phyloP scores from a whole-genome alignment of 495 filamentous ascomycete species.

The Trichoderma reesei region DNA sequence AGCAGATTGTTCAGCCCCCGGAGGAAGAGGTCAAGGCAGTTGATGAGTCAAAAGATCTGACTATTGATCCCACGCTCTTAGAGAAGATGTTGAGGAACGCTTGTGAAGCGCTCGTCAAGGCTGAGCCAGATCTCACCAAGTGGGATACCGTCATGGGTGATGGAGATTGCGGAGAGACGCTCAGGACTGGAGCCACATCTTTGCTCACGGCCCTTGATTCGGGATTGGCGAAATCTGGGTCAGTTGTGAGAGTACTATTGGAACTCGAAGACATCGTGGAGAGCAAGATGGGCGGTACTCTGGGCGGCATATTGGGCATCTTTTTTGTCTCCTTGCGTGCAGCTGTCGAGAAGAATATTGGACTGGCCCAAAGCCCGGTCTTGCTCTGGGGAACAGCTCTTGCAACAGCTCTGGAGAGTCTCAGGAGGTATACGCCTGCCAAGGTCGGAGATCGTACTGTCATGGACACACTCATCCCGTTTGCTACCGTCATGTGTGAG shows the following conservation, averaged over 20 bases:
- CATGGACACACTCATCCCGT: slow-evolving; percentile 51
- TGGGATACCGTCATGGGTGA: slow-evolving; percentile 59
- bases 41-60: slow-evolving; percentile 30
- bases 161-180: slow-evolving; percentile 54
- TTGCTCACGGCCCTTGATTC: slow-evolving; percentile 31
- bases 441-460: slow-evolving; percentile 42
- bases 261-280: slow-evolving; percentile 48
- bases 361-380: slow-evolving; percentile 19
- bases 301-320: slow-evolving; percentile 52
- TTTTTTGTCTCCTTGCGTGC: slow-evolving; percentile 47
- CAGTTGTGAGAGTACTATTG: slow-evolving; percentile 40
- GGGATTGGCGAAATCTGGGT: slow-evolving; percentile 26
- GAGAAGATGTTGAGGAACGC: slow-evolving; percentile 43
- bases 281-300: slow-evolving; percentile 48
- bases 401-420: slow-evolving; percentile 29
- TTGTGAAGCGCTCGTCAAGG: slow-evolving; percentile 38
- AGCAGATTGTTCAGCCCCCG: slow-evolving; percentile 35
- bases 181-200: slow-evolving; percentile 37
- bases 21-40: slow-evolving; percentile 20
- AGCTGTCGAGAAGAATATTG: slow-evolving; percentile 32
- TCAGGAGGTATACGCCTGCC: slow-evolving; percentile 39
- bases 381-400: slow-evolving; percentile 31
- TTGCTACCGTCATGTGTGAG: slow-evolving; percentile 38
- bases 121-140: slow-evolving; percentile 50
- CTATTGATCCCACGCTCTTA: slow-evolving; percentile 32